Percentiles rank a stretch among this genome's conserved stretches.
Conservation (phyloP, 2,329 filamentous ascomycete genomes). For the Aureobasidium subglaciale region DNA sequence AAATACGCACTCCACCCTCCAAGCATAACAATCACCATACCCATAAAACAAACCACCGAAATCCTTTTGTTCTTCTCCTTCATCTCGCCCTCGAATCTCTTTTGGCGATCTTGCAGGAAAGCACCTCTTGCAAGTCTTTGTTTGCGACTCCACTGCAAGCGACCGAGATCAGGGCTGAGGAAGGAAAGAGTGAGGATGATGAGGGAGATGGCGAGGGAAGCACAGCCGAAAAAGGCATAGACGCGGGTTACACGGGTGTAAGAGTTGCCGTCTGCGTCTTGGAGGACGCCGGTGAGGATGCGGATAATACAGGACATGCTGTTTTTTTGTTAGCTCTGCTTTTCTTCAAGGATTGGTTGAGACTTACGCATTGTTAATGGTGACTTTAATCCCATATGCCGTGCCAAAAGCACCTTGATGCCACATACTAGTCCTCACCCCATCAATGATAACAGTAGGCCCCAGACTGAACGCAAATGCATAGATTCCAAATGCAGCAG, state of each 20-base stretch:
- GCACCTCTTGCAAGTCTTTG: slow-evolving; percentile 42
- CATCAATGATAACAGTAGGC: slow-evolving; percentile 53
- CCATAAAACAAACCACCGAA: slow-evolving; percentile 38
- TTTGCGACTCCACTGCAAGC: slow-evolving; percentile 54
- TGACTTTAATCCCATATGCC: slow-evolving; percentile 54
- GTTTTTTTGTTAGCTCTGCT: background rate
- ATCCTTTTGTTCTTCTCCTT: slow-evolving; percentile 32
- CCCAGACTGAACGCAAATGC: slow-evolving; percentile 50
- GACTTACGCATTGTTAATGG: slow-evolving; percentile 50
- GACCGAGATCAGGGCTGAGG: slow-evolving; percentile 37
- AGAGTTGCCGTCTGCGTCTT: slow-evolving; percentile 50
- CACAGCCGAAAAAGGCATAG: slow-evolving; percentile 48
- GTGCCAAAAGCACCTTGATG: slow-evolving; percentile 54
- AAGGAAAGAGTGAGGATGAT: slow-evolving; percentile 35
- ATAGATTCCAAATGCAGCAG: slow-evolving; percentile 53
- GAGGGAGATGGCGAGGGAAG: slow-evolving; percentile 41
- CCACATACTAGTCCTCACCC: slow-evolving; percentile 54
- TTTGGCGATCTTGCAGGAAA: slow-evolving; percentile 37
- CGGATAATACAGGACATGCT: slow-evolving; percentile 55
- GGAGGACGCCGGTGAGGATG: slow-evolving; percentile 51
- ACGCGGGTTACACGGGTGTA: slow-evolving; percentile 51
- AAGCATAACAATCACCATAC: slow-evolving; percentile 41
- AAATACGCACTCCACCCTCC: slow-evolving; percentile 53
- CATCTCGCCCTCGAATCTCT: slow-evolving; percentile 34
- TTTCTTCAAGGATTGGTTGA: background rate